Conservation (phyloP, 2,329 filamentous ascomycete species). For the Fusarium nurragi region DNA sequence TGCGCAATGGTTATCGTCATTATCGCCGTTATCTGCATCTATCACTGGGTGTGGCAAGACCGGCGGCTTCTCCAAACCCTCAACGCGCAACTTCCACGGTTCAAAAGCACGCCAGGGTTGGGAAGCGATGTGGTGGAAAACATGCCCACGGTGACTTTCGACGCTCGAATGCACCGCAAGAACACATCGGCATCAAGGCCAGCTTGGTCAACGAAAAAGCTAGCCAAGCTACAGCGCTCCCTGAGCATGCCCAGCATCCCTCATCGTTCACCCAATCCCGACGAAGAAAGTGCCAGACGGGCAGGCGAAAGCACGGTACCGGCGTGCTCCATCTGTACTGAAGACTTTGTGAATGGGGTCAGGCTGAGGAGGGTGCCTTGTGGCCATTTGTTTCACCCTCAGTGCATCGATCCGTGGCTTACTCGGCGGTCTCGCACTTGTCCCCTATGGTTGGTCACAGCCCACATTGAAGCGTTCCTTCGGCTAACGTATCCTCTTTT, state of each 20-base stretch:
- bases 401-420: slow-evolving; percentile 36
- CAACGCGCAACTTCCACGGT: background rate
- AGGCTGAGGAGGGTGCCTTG: slow-evolving; percentile 15
- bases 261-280: accelerated
- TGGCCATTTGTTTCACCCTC: slow-evolving; percentile 28
- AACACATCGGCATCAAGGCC: background rate
- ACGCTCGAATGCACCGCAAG: background rate
- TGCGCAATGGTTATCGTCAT: background rate
- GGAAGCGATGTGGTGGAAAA: slow-evolving; percentile 11
- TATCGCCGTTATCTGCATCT: slow-evolving; percentile 4
- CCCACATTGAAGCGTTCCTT: accelerated
- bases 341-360: slow-evolving; percentile 8
- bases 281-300: accelerated
- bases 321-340: slow-evolving; percentile 22
- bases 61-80: background rate
- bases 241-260: background rate
- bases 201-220: background rate
- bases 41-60: background rate
- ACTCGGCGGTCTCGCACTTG: slow-evolving; percentile 26
- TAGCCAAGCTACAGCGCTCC: background rate
- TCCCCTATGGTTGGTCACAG: slow-evolving; percentile 24
- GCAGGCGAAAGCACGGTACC: background rate
- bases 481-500: background rate
- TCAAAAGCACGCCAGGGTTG: background rate
- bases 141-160: slow-evolving; percentile 9